A percentile compares a stretch with the other conserved stretches of the same genome.
Evolutionary conservation across 179 eudicot genomes (phyloP).

Genomic region (Monotropa hypopitys): DNA sequence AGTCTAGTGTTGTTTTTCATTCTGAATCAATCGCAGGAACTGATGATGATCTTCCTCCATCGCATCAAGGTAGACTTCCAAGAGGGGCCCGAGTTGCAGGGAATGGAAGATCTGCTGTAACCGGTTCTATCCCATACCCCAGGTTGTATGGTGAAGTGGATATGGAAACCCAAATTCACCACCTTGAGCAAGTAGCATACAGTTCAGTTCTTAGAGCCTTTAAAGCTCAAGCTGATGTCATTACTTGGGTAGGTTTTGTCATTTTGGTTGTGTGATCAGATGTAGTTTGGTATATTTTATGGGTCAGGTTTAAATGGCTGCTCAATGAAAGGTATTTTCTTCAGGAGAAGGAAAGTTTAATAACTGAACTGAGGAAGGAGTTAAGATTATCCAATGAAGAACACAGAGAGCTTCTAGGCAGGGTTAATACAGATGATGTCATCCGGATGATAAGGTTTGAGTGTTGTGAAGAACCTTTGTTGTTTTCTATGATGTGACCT

Average conservation of each 20-base stretch:
- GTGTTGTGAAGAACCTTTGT: slow-evolving; percentile 3
- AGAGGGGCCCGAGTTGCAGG: slow-evolving; percentile 44
- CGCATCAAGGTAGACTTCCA: slow-evolving; percentile 41
- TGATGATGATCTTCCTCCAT: slow-evolving; percentile 54
- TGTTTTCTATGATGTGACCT: neutral
- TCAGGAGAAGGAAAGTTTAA: slow-evolving; percentile 68
- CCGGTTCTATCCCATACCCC: slow-evolving; percentile 31
- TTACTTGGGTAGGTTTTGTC: slow-evolving; percentile 48
- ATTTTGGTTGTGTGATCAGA: slow-evolving; percentile 4
- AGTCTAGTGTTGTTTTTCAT: neutral
- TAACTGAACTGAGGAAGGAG: slow-evolving; percentile 65
- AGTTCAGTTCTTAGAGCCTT: slow-evolving; percentile 61
- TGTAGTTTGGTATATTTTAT: slow-evolving; percentile 3
- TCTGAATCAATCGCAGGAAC: slow-evolving; percentile 31
- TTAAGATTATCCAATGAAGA: slow-evolving; percentile 67
- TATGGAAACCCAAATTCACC: slow-evolving; percentile 63
- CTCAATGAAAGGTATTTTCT: slow-evolving; percentile 21
- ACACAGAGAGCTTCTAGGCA: slow-evolving; percentile 56
- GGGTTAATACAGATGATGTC: slow-evolving; percentile 51
- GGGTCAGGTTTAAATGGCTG: slow-evolving; percentile 19
- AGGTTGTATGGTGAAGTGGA: slow-evolving; percentile 43
- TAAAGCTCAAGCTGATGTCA: slow-evolving; percentile 70
- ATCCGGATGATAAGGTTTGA: slow-evolving; percentile 52
- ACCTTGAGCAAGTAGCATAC: slow-evolving; percentile 70
- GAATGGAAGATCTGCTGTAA: slow-evolving; percentile 47